Conservation (phyloP, 441 rosid genomes). For the Populus tomentosa region DNA sequence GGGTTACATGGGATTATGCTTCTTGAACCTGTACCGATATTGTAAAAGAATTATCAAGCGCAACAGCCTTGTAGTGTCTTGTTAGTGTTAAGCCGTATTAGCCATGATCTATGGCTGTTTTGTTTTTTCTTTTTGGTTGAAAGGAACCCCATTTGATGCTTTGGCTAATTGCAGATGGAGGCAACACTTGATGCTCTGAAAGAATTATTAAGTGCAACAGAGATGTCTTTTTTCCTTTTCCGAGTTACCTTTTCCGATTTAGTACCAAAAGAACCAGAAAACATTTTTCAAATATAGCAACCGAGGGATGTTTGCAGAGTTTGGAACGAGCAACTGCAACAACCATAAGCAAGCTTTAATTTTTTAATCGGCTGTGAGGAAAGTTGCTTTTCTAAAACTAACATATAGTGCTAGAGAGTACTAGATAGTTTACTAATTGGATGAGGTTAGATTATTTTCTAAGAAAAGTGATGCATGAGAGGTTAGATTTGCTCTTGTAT, state of each 20-base stretch:
- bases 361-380: background rate
- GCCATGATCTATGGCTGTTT: background rate
- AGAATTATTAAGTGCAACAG: background rate
- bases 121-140: background rate
- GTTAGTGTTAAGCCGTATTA: background rate
- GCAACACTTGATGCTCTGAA: background rate
- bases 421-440: background rate
- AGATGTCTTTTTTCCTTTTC: background rate
- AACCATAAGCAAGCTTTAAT: background rate
- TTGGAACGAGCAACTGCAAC: background rate
- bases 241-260: background rate
- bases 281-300: background rate
- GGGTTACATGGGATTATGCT: background rate
- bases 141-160: background rate
- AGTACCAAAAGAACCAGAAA: background rate
- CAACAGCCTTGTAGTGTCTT: background rate
- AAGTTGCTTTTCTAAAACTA: background rate
- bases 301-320: background rate
- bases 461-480: background rate
- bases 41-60: background rate
- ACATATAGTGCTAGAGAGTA: background rate
- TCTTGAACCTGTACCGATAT: background rate
- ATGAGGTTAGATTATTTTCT: background rate
- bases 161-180: background rate
- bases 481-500: too few relatives aligned